These are phyloP conservation scores for Aspergillus candidus DNA, from an alignment of 2,329 filamentous ascomycete species.

Conservation along the genomic window DNA sequence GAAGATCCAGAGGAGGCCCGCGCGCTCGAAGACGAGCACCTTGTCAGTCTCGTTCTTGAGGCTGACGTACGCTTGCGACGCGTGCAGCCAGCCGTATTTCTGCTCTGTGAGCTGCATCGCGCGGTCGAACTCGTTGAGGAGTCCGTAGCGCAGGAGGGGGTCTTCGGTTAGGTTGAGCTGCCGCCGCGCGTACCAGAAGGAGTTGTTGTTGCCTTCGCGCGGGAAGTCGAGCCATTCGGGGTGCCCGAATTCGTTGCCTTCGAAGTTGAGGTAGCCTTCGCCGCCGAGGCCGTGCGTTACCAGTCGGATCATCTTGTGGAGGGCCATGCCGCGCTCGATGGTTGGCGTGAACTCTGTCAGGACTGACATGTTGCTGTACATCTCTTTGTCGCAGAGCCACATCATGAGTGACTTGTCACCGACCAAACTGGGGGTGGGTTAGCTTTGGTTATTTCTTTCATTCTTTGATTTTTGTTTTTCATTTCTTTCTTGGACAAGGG, in stretches of 20 bases:
- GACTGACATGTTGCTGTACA: slow-evolving; percentile 96
- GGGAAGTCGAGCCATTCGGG: slow-evolving; percentile 99
- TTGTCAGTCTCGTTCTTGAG: slow-evolving; percentile 93
- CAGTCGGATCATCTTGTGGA: slow-evolving; percentile 97
- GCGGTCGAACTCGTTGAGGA: slow-evolving; percentile 88
- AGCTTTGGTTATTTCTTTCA: not conserved
- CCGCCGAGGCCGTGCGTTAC: slow-evolving; percentile 87
- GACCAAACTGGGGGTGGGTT: slow-evolving; percentile 59
- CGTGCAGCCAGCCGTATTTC: slow-evolving; percentile 85
- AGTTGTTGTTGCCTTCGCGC: slow-evolving; percentile 84
- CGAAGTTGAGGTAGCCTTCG: slow-evolving; percentile 97
- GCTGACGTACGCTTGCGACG: slow-evolving; percentile 81
- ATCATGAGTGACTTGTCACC: slow-evolving; percentile 97
- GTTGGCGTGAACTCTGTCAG: slow-evolving; percentile 76
- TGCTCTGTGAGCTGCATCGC: slow-evolving; percentile 83
- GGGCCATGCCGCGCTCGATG: slow-evolving; percentile 82
- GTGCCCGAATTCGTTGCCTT: slow-evolving; percentile 97
- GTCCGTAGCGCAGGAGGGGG: slow-evolving; percentile 74
- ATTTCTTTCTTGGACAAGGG: not conserved
- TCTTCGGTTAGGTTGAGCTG: slow-evolving; percentile 93
- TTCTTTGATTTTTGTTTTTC: too few relatives aligned
- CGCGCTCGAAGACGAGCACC: slow-evolving; percentile 91
- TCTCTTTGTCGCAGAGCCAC: slow-evolving; percentile 93
- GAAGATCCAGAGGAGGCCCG: slow-evolving; percentile 85
- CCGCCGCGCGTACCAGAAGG: slow-evolving; percentile 87